Evolutionary conservation across 2,329 filamentous ascomycete species (phyloP).

Genomic region (Alternaria triticimaculans): DNA sequence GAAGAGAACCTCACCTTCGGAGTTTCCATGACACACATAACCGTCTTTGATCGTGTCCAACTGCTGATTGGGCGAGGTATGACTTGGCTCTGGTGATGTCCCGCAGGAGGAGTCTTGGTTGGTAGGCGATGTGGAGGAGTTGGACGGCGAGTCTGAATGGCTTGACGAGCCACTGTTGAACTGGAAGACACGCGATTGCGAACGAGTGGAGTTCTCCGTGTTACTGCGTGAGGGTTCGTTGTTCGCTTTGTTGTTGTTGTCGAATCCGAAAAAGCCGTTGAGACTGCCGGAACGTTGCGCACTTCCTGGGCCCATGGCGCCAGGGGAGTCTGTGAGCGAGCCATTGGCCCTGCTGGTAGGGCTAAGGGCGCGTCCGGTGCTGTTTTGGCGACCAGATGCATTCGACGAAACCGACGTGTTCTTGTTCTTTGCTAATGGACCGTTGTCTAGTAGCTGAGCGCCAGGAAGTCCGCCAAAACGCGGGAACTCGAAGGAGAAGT

Average conservation of each 20-base stretch:
- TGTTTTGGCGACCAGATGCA: constrained; percentile 41
- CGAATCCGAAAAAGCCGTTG: constrained; percentile 33
- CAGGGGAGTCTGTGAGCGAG: constrained; percentile 36
- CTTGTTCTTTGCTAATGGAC: constrained; percentile 47
- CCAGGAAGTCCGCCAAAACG: constrained; percentile 80
- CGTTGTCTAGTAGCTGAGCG: constrained; percentile 59
- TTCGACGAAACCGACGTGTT: constrained; percentile 28
- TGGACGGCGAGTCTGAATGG: constrained; percentile 59
- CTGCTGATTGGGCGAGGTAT: constrained; percentile 75
- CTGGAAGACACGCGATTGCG: constrained; percentile 57
- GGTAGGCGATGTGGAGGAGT: constrained; percentile 59
- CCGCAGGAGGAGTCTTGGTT: constrained; percentile 67
- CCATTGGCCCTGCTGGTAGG: constrained; percentile 40
- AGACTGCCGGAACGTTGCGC: constrained; percentile 46
- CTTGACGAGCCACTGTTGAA: constrained; percentile 57
- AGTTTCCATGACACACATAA: constrained; percentile 56
- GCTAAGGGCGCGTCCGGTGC: constrained; percentile 45
- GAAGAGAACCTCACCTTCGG: constrained; percentile 61
- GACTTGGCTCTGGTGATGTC: constrained; percentile 78
- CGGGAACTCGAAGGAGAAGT: constrained; percentile 95
- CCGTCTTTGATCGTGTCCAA: constrained; percentile 60
- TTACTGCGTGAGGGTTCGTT: constrained; percentile 35
- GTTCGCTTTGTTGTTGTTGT: constrained; percentile 18
- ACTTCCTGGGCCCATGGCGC: constrained; percentile 38
- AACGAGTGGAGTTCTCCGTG: constrained; percentile 51